Evolutionary conservation across 1,139 yeast genomes (phyloP).

Genomic region (Hyphopichia khmerensis): DNA sequence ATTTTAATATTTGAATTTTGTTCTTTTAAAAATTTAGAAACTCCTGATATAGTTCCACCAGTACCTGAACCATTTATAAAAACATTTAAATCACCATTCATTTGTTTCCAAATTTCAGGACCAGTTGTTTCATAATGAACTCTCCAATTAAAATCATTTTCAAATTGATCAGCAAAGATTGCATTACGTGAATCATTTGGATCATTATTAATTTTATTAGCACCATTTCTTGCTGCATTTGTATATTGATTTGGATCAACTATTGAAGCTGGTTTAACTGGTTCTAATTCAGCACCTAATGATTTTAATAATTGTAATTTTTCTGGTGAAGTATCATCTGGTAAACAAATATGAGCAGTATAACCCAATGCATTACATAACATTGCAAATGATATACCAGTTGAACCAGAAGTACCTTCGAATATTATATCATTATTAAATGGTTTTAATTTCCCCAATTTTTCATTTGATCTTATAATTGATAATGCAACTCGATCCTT

Average conservation of each 20-base stretch:
- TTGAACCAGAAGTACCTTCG: constrained; percentile 96
- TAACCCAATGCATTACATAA: constrained; percentile 87
- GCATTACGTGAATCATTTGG: constrained; percentile 46
- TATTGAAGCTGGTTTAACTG: constrained; percentile 91
- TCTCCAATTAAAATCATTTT: constrained; percentile 87
- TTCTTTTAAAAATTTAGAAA: constrained; percentile 68
- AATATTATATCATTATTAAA: constrained; percentile 62
- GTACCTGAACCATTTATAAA: constrained; percentile 80
- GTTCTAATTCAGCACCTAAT: constrained; percentile 83
- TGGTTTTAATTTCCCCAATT: constrained; percentile 55
- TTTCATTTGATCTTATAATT: constrained; percentile 70
- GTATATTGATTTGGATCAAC: constrained; percentile 94
- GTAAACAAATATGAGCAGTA: constrained; percentile 87
- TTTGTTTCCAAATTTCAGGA: constrained; percentile 81
- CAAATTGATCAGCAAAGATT: constrained; percentile 93
- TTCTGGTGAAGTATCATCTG: constrained; percentile 89
- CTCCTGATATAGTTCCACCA: constrained; percentile 88
- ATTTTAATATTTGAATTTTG: constrained; percentile 36
- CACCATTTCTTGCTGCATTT: constrained; percentile 74
- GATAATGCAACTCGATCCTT: constrained; percentile 93
- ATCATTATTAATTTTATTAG: constrained; percentile 51
- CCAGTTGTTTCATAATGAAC: constrained; percentile 84
- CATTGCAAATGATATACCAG: constrained; percentile 91
- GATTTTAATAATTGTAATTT: constrained; percentile 68
- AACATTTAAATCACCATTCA: constrained; percentile 61